These are phyloP conservation scores for Coniochaeta sp. DNA, from an alignment of 2,329 filamentous ascomycete genomes.

Conservation along the genomic window DNA sequence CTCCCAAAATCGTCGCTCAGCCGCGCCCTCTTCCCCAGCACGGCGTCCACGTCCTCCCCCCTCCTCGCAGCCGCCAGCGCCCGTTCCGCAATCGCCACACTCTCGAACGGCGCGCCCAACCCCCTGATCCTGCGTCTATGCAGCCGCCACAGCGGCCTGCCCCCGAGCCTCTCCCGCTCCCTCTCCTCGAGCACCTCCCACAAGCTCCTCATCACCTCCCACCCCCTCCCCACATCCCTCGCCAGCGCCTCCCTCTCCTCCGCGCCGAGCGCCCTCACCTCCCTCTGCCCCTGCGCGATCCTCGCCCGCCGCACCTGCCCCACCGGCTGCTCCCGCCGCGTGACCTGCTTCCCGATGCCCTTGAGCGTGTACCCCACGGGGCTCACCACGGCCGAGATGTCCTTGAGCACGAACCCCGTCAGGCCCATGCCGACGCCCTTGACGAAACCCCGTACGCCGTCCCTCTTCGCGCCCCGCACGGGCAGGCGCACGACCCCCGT, in stretches of 20 bases:
- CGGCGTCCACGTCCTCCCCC: slow-evolving; percentile 33
- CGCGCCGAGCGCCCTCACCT: slow-evolving; percentile 25
- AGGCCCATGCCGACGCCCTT: slow-evolving; percentile 57
- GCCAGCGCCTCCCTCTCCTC: slow-evolving; percentile 20
- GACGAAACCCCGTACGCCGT: slow-evolving; percentile 30
- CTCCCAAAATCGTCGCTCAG: slow-evolving; percentile 11
- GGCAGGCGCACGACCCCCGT: slow-evolving; percentile 57
- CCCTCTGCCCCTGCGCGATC: slow-evolving; percentile 50
- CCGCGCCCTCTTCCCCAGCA: slow-evolving; percentile 17
- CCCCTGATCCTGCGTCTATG: slow-evolving; percentile 20
- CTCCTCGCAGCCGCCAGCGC: slow-evolving; percentile 35
- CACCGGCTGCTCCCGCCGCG: slow-evolving; percentile 44
- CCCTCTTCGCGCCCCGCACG: slow-evolving; percentile 45
- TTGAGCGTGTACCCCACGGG: slow-evolving; percentile 57
- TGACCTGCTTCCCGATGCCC: slow-evolving; percentile 53
- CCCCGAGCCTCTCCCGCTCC: slow-evolving; percentile 17
- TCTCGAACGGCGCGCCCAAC: slow-evolving; percentile 39
- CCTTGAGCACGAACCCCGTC: slow-evolving; percentile 57
- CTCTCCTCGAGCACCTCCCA: slow-evolving; percentile 29
- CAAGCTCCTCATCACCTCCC: slow-evolving; percentile 32
- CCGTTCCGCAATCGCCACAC: slow-evolving; percentile 35
- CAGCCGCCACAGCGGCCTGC: slow-evolving; percentile 13
- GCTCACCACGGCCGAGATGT: slow-evolving; percentile 53
- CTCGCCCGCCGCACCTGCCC: slow-evolving; percentile 48
- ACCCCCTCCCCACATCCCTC: slow-evolving; percentile 30